Percentiles rank a stretch among this genome's conserved stretches.
These are phyloP conservation scores for Globisporangium echinulatum DNA, from an alignment of 352 stramenopile genomes.

Conservation along the genomic window DNA sequence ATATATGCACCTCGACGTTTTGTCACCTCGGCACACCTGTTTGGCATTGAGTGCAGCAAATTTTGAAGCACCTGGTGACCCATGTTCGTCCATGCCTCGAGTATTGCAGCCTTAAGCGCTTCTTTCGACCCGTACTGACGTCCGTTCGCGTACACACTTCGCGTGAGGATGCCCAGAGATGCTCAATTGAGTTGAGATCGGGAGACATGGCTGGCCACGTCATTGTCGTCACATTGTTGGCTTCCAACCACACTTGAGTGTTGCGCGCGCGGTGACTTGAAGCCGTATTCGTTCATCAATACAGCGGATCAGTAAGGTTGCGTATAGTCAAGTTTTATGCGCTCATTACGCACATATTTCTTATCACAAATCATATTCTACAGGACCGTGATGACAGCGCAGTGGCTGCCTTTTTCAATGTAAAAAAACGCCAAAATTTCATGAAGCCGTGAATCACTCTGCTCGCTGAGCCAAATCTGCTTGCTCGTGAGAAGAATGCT, in stretches of 20 bases:
- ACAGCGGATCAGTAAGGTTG: too few species aligned
- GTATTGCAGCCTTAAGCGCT: not conserved
- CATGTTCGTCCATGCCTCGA: not conserved
- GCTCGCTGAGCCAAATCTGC: too few species aligned
- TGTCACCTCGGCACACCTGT: not conserved
- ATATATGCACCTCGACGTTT: too few species aligned
- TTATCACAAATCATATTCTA: too few species aligned
- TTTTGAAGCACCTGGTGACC: not conserved
- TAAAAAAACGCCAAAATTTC: too few species aligned
- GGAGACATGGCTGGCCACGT: not conserved
- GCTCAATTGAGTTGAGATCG: not conserved
- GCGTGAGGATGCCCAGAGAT: not conserved
- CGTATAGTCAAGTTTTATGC: too few species aligned
- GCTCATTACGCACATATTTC: too few species aligned
- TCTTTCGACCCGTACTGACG: constrained; percentile 1
- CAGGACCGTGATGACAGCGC: too few species aligned
- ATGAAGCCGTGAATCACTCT: too few species aligned
- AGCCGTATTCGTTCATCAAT: too few species aligned
- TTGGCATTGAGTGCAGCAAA: not conserved
- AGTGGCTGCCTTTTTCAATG: too few species aligned
- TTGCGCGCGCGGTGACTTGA: not conserved
- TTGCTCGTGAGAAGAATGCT: too few species aligned
- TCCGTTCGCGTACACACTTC: not conserved
- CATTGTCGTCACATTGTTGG: not conserved
- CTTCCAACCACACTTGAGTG: not conserved